These are phyloP conservation scores for Phytophthora podocarpi DNA, from an alignment of 352 stramenopile species.

Conservation along the genomic window DNA sequence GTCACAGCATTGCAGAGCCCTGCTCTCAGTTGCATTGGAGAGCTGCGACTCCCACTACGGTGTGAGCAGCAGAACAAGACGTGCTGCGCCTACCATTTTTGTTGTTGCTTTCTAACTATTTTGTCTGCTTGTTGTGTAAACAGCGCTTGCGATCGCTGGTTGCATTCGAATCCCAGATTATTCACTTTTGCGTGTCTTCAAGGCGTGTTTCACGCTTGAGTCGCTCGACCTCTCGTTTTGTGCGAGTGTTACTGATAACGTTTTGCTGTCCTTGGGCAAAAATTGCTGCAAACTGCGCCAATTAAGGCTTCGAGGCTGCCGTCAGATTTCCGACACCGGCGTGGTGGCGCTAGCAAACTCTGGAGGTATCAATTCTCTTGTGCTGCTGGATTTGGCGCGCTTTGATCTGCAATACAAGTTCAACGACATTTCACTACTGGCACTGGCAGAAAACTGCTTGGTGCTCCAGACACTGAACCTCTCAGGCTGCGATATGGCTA, in stretches of 20 bases:
- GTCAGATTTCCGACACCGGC: constrained; percentile 86
- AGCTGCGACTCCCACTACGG: constrained; percentile 55
- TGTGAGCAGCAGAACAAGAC: constrained; percentile 34
- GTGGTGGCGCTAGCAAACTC: constrained; percentile 78
- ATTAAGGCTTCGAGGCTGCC: constrained; percentile 83
- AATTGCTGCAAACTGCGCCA: constrained; percentile 61
- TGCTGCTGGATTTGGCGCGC: constrained; percentile 80
- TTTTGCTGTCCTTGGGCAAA: constrained; percentile 74
- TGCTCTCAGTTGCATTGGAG: constrained; percentile 60
- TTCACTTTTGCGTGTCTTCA: constrained; percentile 83
- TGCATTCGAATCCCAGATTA: constrained; percentile 80
- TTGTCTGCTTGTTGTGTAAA: neutral
- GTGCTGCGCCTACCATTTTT: neutral
- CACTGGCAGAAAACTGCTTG: constrained; percentile 67
- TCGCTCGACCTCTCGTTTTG: constrained; percentile 85
- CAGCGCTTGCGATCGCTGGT: constrained; percentile 70
- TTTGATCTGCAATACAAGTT: constrained; percentile 92
- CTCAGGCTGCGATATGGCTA: constrained; percentile 90
- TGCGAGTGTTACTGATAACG: constrained; percentile 73
- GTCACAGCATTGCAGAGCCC: constrained; percentile 52
- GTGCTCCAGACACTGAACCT: constrained; percentile 64
- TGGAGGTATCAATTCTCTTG: constrained; percentile 58
- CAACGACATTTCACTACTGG: constrained; percentile 90
- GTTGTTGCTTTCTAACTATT: neutral
- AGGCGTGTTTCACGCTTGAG: constrained; percentile 70